These are phyloP conservation scores for Pseudevernia furfuracea DNA, from an alignment of 495 filamentous ascomycete species.

Conservation along the genomic window DNA sequence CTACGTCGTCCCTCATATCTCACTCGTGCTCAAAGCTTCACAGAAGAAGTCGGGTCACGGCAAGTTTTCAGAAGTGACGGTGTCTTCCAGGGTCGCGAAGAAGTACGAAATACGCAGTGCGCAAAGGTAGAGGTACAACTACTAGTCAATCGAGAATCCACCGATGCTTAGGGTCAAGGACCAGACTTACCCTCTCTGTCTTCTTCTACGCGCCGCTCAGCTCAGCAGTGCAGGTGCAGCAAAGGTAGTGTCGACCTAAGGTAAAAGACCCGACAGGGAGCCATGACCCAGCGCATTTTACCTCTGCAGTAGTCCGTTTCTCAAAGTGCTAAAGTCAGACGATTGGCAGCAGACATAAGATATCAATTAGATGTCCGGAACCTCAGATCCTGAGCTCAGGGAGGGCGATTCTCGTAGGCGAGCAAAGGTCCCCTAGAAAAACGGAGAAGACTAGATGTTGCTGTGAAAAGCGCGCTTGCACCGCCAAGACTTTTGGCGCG, in stretches of 20 bases:
- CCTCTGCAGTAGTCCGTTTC: not conserved
- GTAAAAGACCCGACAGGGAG: not conserved
- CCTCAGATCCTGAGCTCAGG: not conserved
- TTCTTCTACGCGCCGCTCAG: not conserved
- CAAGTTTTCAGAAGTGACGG: not conserved
- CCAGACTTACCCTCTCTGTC: not conserved
- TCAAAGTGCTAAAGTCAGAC: not conserved
- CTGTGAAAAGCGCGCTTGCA: not conserved
- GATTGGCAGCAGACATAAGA: not conserved
- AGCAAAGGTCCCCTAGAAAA: not conserved
- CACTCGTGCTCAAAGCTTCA: not conserved
- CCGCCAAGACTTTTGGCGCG: not conserved
- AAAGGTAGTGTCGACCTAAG: not conserved
- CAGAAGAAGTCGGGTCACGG: not conserved
- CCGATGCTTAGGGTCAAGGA: not conserved
- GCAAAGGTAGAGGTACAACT: not conserved
- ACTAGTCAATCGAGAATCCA: not conserved
- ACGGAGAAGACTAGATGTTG: slow-evolving; percentile 1
- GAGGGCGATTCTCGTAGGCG: not conserved
- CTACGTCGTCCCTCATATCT: not conserved
- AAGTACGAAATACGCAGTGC: not conserved
- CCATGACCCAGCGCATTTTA: not conserved
- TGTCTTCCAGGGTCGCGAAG: not conserved
- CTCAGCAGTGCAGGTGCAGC: not conserved
- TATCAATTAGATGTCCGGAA: not conserved